Conservation (phyloP, 2,329 filamentous ascomycete genomes). For the Knufia petricola region DNA sequence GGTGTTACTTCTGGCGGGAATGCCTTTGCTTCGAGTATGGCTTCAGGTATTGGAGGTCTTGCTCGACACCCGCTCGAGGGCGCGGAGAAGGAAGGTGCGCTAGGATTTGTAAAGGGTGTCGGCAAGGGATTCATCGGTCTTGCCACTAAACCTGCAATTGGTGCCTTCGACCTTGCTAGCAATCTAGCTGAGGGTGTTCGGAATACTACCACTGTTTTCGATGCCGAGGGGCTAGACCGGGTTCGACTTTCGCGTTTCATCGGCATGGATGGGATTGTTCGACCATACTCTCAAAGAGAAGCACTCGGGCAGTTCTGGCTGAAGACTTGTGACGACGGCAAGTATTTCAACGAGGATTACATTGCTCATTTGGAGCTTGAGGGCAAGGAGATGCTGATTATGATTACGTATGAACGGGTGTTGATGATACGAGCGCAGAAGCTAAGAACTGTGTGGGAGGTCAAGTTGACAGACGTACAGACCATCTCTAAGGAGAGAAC, state of each 20-base stretch:
- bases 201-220: conserved; percentile 97
- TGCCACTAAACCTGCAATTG: conserved; percentile 95
- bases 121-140: conserved; percentile 89
- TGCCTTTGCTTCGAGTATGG: conserved; percentile 83
- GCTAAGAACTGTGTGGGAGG: conserved; percentile 88
- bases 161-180: conserved; percentile 90
- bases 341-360: conserved; percentile 96
- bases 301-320: conserved; percentile 97
- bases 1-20: conserved; percentile 93
- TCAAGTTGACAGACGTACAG: conserved; percentile 88
- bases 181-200: conserved; percentile 96
- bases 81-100: conserved; percentile 85
- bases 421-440: conserved; percentile 81
- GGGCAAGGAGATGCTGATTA: conserved; percentile 75
- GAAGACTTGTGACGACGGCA: conserved; percentile 94
- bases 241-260: conserved; percentile 91
- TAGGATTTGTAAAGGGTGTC: conserved; percentile 94
- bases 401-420: conserved; percentile 81
- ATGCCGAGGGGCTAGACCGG: conserved; percentile 85
- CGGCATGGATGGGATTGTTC: conserved; percentile 81
- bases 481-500: conserved; percentile 96
- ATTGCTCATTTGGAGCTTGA: conserved; percentile 92
- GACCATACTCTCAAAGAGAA: conserved; percentile 88
- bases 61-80: conserved; percentile 91
- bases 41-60: conserved; percentile 85